Evolutionary conservation across 208 protist species (phyloP).

Genomic region (Vickermania spadyakhi): DNA sequence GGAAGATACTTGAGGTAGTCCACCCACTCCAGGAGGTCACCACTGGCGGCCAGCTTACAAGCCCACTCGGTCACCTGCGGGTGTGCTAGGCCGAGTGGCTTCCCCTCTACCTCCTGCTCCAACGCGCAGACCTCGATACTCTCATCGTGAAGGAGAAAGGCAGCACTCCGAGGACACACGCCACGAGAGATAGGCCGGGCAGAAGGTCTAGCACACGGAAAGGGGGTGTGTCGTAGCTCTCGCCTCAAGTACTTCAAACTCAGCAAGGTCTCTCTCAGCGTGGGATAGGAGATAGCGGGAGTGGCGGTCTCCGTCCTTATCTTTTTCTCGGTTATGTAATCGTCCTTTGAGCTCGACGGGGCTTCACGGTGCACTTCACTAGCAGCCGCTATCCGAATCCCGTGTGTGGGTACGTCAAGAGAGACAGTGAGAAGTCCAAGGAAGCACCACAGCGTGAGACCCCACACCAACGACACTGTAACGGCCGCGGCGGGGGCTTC

Average conservation of each 20-base stretch:
- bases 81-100: no score
- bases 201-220: background rate
- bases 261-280: background rate
- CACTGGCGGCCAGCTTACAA: background rate
- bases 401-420: no score
- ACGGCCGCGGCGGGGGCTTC: no score
- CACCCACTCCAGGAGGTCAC: constrained; percentile 11
- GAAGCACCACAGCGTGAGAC: no score
- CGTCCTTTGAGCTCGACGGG: no score
- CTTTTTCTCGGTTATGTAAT: no score
- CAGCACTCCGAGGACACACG: background rate
- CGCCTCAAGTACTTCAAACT: background rate
- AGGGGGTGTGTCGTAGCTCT: background rate
- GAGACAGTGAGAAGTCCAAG: no score
- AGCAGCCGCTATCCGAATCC: no score
- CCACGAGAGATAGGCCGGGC: background rate
- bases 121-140: background rate
- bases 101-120: no score
- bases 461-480: no score
- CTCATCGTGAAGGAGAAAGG: background rate
- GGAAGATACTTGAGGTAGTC: constrained; percentile 12
- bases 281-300: background rate
- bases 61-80: background rate
- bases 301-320: no score
- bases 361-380: no score